Evolutionary conservation across 768 basidiomycete genomes (phyloP), one percentile per base, ranked within the genome.

Genomic region (Tylopilus felleus): DNA sequence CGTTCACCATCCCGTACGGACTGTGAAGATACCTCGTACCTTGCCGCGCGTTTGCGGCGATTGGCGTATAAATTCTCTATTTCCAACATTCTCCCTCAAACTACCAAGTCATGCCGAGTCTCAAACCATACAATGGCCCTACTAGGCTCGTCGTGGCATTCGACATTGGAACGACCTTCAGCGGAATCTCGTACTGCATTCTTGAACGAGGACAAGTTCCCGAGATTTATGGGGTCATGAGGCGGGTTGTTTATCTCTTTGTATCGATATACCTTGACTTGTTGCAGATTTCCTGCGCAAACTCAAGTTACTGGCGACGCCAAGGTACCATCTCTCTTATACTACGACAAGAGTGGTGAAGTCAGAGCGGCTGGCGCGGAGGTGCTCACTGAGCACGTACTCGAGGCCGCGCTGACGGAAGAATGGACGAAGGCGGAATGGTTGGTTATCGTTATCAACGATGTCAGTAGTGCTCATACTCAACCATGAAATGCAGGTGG

Each of bases 251-350:
- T 31, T 5, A 8, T 36, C 19, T 16, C 21, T 17, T 42, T n/a
- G 4, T 35, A 1, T 38, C 10, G 29, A 13, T 1, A 28, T n/a
- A 13, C 47, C 52, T 70, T 55, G 31, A 44, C 39, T 29, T 3
- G 35, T n/a, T 31, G 1, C 29, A 78, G 77, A 50, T 78, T 73
- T 54, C 77, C 76, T 4, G 69, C 13, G 1, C 49, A 49, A 21
- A 1, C 38, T 4, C 28, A 9, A 6, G 27, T 40, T 2, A 9
- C 22, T 1, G 49, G 49, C 14, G 31, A 50, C 10, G 40, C 49
- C 12, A 50, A 42, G 7, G 49, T 50, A 8, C 49, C 49, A 16
- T 50, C 49, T n/a, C 16, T 50, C 17, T 23, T 50, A 7, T 50
- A 42, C 17, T 50, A 50, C 25, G 49, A 50, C 29, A 31, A 7